These are phyloP conservation scores for Tetracladium maxilliforme DNA, from an alignment of 2,329 filamentous ascomycete species.

Conservation along the genomic window DNA sequence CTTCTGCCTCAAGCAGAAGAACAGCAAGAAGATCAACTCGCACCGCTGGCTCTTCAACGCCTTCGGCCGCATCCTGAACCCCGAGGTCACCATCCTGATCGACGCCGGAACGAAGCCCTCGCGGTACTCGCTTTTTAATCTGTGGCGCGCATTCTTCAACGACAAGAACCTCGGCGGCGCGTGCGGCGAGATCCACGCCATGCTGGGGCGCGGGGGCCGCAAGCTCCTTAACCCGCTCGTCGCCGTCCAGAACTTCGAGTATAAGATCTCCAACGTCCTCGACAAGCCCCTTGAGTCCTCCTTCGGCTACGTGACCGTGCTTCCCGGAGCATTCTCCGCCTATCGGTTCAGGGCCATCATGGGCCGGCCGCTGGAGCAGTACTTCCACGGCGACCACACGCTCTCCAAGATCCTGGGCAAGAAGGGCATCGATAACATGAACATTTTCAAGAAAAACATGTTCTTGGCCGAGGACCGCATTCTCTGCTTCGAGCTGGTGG, in stretches of 20 bases:
- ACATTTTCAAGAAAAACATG: conserved; percentile 55
- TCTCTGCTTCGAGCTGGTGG: conserved; percentile 69
- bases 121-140: conserved; percentile 6
- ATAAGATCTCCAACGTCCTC: conserved; percentile 11
- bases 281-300: conserved; percentile 11
- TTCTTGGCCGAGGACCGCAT: conserved; percentile 46
- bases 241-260: conserved; percentile 12
- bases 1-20: conserved; percentile 11
- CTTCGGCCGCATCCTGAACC: conserved; percentile 8
- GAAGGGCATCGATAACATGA: conserved; percentile 43
- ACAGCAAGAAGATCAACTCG: conserved; percentile 11
- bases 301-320: conserved; percentile 11
- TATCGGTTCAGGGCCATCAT: conserved; percentile 83
- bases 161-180: conserved; percentile 9
- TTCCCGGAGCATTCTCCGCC: conserved; percentile 52
- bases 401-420: conserved; percentile 86
- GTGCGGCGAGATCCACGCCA: conserved; percentile 11
- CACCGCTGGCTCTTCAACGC: conserved; percentile 11
- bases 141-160: conserved; percentile 9
- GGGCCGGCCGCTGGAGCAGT: conserved; percentile 69
- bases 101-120: conserved; percentile 11
- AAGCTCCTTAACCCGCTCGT: conserved; percentile 10
- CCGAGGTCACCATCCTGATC: conserved; percentile 8
- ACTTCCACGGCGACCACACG: conserved; percentile 78
- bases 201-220: conserved; percentile 5